Conservation (phyloP, 2,329 filamentous ascomycete species). For the Fusarium buharicum region DNA sequence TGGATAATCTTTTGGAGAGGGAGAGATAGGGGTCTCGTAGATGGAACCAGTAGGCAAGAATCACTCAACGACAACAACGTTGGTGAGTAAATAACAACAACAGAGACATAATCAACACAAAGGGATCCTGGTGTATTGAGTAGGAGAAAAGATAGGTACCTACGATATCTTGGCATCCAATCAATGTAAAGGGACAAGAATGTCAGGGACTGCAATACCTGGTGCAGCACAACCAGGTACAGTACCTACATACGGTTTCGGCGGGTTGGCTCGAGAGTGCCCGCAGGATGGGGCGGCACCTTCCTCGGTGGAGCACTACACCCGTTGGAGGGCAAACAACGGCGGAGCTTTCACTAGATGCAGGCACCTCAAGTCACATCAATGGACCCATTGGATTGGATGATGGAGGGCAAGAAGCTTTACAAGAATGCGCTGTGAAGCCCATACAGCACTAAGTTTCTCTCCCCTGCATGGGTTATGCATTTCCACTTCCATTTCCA, state of each 20-base stretch:
- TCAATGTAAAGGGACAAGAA: not conserved
- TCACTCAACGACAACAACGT: not conserved
- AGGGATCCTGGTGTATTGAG: slow-evolving; percentile 5
- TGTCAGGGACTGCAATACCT: slow-evolving; percentile 4
- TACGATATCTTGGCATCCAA: slow-evolving; percentile 20
- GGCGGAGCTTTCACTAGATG: slow-evolving; percentile 24
- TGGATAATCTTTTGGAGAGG: slow-evolving; percentile 8
- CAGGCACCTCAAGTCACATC: slow-evolving; percentile 3
- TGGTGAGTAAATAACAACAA: slow-evolving; percentile 3
- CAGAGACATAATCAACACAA: not conserved
- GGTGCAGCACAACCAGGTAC: not conserved
- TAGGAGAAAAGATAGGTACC: slow-evolving; percentile 3
- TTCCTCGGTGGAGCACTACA: slow-evolving; percentile 24
- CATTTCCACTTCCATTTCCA: slow-evolving; percentile 2
- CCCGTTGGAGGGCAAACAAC: slow-evolving; percentile 20
- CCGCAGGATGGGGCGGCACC: slow-evolving; percentile 16
- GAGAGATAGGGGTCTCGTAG: slow-evolving; percentile 27
- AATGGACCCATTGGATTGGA: not conserved
- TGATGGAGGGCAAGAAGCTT: not conserved
- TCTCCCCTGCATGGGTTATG: not conserved
- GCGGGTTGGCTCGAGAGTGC: not conserved
- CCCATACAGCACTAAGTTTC: not conserved
- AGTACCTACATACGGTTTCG: not conserved
- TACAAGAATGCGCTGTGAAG: not conserved
- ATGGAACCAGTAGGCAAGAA: slow-evolving; percentile 12